Base-by-base conservation (phyloP, 2,329 filamentous ascomycete genomes). In the Fusarium devonianum region DNA sequence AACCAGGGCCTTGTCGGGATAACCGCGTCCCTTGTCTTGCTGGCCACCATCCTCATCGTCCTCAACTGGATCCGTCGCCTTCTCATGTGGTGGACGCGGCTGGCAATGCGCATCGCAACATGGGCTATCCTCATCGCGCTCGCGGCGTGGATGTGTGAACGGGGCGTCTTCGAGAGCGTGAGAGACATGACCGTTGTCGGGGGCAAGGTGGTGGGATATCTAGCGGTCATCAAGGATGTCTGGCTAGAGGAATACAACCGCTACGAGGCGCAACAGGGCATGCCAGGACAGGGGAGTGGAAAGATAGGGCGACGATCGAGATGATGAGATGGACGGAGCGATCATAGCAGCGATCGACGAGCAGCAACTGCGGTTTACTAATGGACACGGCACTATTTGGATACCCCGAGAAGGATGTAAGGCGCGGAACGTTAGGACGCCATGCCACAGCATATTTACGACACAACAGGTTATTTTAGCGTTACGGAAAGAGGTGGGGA, bases 81-180 rank as follows among this genome's bases (percentile, higher is more conserved):
- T 14, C 78, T 96, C 49, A 75, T 91, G 66, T 95, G 86, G 75
- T 91, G 90, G 84, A 82, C 91, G 41, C 76, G 81, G n/a, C 67
- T 96, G 45, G 78, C 79, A 9, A 69, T 90, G 56, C 74, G 81
- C 17, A 60, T 91, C 30, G 69, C 82, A 2, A 84, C 91, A 56
- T 94, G 85, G 84, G 80, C 79, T 2, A 69, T 75, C 2, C 60
- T 92, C 3, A 73, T 79, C 4, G 76, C 78, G 1, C 30, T 85
- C 0, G 77, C 77, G 0, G 74, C 85, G 13, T 78, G 80, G 52
- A 76, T 87, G 4, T 88, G 80, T 70, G 84, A 86, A 65, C 76
- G 90, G 3, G 86, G 91, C 0, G 68, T 87, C 12, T 82, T 84
- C 57, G 83, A 83, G 49, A 86, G 86, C 56, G 73, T 82, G 11